A percentile compares a stretch with the other conserved stretches of the same genome.
phyloP scores from a whole-genome alignment of 1,284 basidiomycete species.

The Leccinum colubrinum region DNA sequence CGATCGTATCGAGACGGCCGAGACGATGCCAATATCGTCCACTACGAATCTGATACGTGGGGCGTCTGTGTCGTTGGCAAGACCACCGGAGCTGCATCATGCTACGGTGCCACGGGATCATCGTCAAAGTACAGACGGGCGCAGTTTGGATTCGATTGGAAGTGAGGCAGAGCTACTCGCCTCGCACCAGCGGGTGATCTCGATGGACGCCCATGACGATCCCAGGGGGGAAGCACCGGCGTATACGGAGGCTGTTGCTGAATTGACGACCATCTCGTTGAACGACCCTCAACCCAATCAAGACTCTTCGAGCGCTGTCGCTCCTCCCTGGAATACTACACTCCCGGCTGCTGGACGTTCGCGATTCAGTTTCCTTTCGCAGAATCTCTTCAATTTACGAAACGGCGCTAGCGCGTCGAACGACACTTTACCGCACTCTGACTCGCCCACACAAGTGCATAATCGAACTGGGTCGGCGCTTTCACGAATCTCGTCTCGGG shows the following conservation, averaged over 20 bases:
- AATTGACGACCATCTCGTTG: slow-evolving; percentile 7
- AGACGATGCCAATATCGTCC: slow-evolving; percentile 24
- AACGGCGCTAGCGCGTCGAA: not conserved
- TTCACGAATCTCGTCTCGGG: slow-evolving; percentile 21
- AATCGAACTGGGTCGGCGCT: slow-evolving; percentile 18
- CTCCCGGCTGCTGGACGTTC: slow-evolving; percentile 9
- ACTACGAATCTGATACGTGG: slow-evolving; percentile 22
- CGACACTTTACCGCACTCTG: slow-evolving; percentile 4
- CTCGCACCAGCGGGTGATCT: slow-evolving; percentile 23
- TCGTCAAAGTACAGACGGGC: slow-evolving; percentile 15
- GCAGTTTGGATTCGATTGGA: slow-evolving; percentile 21
- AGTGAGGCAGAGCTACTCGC: slow-evolving; percentile 26
- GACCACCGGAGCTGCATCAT: slow-evolving; percentile 19
- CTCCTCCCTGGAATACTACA: not conserved
- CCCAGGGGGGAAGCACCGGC: slow-evolving; percentile 61
- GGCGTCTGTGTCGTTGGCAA: slow-evolving; percentile 9
- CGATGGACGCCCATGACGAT: slow-evolving; percentile 21
- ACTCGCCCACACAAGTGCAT: slow-evolving; percentile 12
- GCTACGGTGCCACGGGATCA: not conserved
- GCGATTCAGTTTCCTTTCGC: slow-evolving; percentile 28
- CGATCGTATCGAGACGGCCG: slow-evolving; percentile 22
- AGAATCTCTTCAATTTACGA: slow-evolving; percentile 20
- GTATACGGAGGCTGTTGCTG: slow-evolving; percentile 57
- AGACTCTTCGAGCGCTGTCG: not conserved
- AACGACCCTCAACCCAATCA: slow-evolving; percentile 10